Percentiles rank a stretch among this genome's conserved stretches.
phyloP scores from a whole-genome alignment of 2,329 filamentous ascomycete species.

The Pseudogymnoascus sp. region DNA sequence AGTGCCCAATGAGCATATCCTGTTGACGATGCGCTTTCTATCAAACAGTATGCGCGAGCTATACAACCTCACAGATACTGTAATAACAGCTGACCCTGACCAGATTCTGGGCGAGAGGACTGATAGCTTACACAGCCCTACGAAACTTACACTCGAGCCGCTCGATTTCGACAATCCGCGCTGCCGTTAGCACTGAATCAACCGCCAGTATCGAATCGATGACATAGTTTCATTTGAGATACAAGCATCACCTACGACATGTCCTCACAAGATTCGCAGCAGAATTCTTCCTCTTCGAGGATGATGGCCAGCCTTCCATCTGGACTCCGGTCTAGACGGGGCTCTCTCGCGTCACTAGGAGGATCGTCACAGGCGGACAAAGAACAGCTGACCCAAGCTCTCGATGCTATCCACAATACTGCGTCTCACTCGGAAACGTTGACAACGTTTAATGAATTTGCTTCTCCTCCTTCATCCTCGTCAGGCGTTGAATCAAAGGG shows the following conservation, averaged over 20 bases:
- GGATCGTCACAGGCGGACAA: constrained; percentile 54
- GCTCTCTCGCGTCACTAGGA: constrained; percentile 45
- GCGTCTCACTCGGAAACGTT: constrained; percentile 80
- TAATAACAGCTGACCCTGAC: neutral
- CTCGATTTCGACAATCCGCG: neutral
- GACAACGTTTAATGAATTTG: constrained; percentile 92
- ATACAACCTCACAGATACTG: neutral
- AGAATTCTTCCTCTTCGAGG: constrained; percentile 18
- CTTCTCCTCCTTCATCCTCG: constrained; percentile 57
- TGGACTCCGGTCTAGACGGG: constrained; percentile 32
- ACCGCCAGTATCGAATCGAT: neutral
- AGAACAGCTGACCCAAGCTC: constrained; percentile 67
- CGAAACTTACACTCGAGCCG: neutral
- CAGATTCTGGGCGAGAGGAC: neutral
- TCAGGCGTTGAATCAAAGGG: constrained; percentile 60
- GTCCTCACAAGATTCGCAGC: constrained; percentile 28
- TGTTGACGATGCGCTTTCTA: constrained; percentile 6
- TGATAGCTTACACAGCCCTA: neutral
- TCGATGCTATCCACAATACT: constrained; percentile 82
- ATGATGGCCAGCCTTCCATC: constrained; percentile 21
- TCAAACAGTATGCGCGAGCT: neutral
- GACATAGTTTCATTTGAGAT: neutral
- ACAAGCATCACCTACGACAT: constrained; percentile 19
- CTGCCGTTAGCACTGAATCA: neutral
- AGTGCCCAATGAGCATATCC: constrained; percentile 7